Evolutionary conservation across 192 early-diverging fungal species (phyloP).

Genomic region (Chytriomyces sp.): DNA sequence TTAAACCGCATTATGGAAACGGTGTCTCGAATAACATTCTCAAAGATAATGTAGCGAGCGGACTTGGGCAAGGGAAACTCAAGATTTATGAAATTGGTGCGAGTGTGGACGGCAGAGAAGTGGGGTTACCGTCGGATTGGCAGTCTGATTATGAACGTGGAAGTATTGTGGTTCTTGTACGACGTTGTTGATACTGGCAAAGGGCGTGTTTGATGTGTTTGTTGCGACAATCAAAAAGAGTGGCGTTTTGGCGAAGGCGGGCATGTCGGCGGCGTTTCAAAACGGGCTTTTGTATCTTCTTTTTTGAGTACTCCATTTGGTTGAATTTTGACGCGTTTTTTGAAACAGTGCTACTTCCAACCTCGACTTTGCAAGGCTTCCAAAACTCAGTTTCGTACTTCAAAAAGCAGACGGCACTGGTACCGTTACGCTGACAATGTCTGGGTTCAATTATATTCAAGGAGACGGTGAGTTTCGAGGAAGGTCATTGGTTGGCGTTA

Average conservation of each 20-base stretch:
- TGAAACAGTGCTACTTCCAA: background rate
- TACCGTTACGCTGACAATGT: background rate
- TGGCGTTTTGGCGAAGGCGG: background rate
- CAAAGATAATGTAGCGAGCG: slow-evolving; percentile 70
- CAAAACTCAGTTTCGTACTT: slow-evolving; percentile 8
- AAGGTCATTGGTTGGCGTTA: no score
- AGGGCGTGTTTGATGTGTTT: background rate
- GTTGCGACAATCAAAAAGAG: background rate
- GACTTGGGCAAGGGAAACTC: slow-evolving; percentile 44
- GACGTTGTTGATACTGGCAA: background rate
- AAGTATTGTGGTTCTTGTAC: slow-evolving; percentile 7
- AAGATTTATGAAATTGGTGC: slow-evolving; percentile 95
- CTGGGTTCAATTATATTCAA: slow-evolving; percentile 12
- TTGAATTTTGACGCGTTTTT: no score
- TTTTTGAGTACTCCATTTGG: no score
- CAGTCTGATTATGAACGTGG: slow-evolving; percentile 6
- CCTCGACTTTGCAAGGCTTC: background rate
- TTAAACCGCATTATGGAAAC: slow-evolving; percentile 93
- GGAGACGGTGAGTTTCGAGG: background rate
- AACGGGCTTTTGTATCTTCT: background rate
- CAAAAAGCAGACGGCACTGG: background rate
- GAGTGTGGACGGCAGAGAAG: background rate
- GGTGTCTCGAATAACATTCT: slow-evolving; percentile 89
- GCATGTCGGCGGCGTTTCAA: background rate
- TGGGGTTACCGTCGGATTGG: background rate